Base-by-base conservation (phyloP, 2,329 filamentous ascomycete genomes). In the Colletotrichum lindemuthianum region DNA sequence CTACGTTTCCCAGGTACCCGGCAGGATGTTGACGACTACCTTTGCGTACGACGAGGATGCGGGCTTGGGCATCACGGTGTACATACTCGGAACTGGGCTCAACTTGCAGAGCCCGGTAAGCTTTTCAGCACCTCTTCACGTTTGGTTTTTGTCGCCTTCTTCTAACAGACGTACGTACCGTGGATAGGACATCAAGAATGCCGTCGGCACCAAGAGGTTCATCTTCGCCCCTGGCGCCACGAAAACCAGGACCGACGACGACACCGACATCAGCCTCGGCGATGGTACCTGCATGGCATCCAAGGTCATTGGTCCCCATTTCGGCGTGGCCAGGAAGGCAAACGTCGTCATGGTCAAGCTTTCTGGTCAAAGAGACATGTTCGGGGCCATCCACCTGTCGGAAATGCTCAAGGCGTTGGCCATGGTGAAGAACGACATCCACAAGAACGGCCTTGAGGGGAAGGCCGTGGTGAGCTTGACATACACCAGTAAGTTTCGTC, bases 251-350 rank as follows among this genome's bases (percentile, higher is more conserved):
- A 24, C n/a, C 0, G 48, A 51, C 48, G 48, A 51, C 0, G 8
- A 51, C 8, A 32, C 48, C 1, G 24, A 34, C 10, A 51, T 24
- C 8, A 34, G 48, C 32, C 36, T 36, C 1, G 32, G 32, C 2
- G 48, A 51, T n/a, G 48, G 48, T 11, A 51, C 48, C 13, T 51
- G 48, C 48, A 36, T 36, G 48, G 48, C 48, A n/a, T 51, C 48
- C 48, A 51, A 51, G 33, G 36, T 51, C 33, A 36, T 51, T 51
- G 48, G 48, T 34, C 48, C 48, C 33, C 13, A 51, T 32, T 51
- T 34, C 6, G 48, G 48, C 5, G 48, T 51, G 12, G 48, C 48
- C 2, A 51, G 36, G 48, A 51, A 51, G 33, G 48, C 48, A 0
- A 51, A 51, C n/a, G 48, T 51, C 48, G 48, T 51, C 0, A 51